A percentile compares a stretch with the other conserved stretches of the same genome.
Evolutionary conservation across 2,329 filamentous ascomycete species (phyloP).

Genomic region (Magnaporthiopsis incrustans): DNA sequence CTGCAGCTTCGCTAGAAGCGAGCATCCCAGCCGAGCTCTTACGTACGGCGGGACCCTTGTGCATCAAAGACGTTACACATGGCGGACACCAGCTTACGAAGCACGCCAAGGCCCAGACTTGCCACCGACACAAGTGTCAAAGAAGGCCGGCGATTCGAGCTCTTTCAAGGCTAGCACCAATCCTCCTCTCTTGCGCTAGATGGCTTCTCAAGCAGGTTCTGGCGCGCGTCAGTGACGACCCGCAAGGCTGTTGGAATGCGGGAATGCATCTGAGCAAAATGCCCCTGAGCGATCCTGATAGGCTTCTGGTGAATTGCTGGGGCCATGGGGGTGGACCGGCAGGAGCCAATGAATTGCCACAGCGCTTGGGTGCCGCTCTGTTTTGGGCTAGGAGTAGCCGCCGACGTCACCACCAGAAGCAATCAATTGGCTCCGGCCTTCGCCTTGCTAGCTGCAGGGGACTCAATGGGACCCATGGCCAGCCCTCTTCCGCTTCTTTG

Average conservation of each 20-base stretch:
- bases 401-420: constrained; percentile 16
- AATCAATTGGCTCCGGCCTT: constrained; percentile 10
- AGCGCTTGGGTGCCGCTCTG: background rate
- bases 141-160: background rate
- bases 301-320: background rate
- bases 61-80: background rate
- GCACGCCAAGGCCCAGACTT: background rate
- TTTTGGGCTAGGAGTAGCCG: constrained; percentile 11
- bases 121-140: background rate
- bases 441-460: background rate
- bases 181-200: background rate
- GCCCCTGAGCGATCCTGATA: background rate
- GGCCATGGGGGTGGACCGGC: no score
- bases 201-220: background rate
- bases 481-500: background rate
- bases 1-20: background rate
- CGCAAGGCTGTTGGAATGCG: background rate
- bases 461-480: background rate
- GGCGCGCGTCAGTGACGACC: background rate
- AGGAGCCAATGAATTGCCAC: background rate
- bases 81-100: background rate
- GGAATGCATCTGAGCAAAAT: background rate
- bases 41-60: background rate
- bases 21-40: background rate
- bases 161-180: background rate